These are phyloP conservation scores for Annulohypoxylon maeteangense DNA, from an alignment of 495 filamentous ascomycete species.

Conservation along the genomic window DNA sequence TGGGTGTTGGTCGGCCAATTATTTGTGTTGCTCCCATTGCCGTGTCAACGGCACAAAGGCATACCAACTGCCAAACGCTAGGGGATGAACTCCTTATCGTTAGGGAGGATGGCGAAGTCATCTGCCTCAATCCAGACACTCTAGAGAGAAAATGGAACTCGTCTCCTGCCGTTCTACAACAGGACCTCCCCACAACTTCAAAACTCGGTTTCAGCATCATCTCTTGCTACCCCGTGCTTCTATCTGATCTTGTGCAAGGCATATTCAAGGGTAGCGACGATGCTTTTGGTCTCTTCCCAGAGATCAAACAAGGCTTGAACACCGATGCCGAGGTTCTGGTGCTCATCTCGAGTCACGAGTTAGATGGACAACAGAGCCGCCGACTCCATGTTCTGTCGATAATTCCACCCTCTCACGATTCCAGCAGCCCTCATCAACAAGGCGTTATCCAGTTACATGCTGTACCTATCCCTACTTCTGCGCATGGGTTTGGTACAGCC, in stretches of 20 bases:
- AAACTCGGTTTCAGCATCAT: conserved; percentile 48
- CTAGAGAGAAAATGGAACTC: conserved; percentile 54
- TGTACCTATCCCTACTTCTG: conserved; percentile 33
- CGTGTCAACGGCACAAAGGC: neutral
- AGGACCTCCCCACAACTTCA: conserved; percentile 50
- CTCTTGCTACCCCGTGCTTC: conserved; percentile 50
- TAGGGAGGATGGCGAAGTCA: conserved; percentile 51
- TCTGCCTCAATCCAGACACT: conserved; percentile 54
- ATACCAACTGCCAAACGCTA: neutral
- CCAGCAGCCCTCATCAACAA: conserved; percentile 28
- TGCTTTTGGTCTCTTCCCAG: conserved; percentile 51
- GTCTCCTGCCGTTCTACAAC: conserved; percentile 47
- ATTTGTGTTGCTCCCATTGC: conserved; percentile 38
- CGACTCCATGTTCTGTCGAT: conserved; percentile 60
- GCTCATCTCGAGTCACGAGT: conserved; percentile 51
- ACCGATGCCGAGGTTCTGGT: conserved; percentile 57
- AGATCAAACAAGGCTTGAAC: conserved; percentile 43
- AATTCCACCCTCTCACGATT: conserved; percentile 43
- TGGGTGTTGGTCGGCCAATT: conserved; percentile 35
- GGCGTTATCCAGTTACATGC: conserved; percentile 45
- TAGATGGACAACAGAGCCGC: conserved; percentile 33
- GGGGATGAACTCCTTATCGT: conserved; percentile 51
- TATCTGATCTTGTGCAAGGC: conserved; percentile 57
- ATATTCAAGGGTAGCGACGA: conserved; percentile 55
- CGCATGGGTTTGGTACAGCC: conserved; percentile 1